A percentile compares a stretch with the other conserved stretches of the same genome.
Conservation (phyloP, 2,329 filamentous ascomycete species). For the Sporothrix curviconia region DNA sequence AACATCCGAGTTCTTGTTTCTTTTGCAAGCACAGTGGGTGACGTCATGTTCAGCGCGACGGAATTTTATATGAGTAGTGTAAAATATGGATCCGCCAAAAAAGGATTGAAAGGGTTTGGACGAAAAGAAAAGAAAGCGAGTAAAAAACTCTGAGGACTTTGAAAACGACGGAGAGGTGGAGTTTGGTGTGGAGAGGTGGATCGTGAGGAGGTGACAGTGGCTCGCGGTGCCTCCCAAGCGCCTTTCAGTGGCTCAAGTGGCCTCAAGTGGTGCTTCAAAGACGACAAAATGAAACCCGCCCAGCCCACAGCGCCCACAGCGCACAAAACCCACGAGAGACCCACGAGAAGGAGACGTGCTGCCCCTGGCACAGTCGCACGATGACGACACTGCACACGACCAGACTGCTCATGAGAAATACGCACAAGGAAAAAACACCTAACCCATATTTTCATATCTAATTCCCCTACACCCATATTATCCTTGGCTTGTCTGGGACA, state of each 20-base stretch:
- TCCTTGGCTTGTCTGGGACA: too few species aligned
- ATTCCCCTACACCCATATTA: too few species aligned
- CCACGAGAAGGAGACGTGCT: background rate
- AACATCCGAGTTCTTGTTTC: too few species aligned
- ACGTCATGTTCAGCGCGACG: too few species aligned
- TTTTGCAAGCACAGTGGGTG: too few species aligned
- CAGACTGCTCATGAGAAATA: too few species aligned
- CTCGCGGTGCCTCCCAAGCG: background rate
- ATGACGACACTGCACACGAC: background rate
- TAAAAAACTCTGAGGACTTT: conserved; percentile 3
- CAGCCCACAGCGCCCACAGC: background rate
- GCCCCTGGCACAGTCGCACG: background rate
- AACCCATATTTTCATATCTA: too few species aligned
- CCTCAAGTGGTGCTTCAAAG: background rate
- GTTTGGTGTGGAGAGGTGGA: background rate
- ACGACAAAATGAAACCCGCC: background rate
- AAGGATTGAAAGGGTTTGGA: too few species aligned
- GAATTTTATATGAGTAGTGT: too few species aligned
- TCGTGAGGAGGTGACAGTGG: background rate
- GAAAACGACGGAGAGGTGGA: background rate
- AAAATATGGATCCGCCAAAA: too few species aligned
- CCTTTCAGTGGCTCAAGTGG: background rate
- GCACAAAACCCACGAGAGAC: background rate
- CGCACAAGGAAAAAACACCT: too few species aligned
- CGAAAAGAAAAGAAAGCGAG: background rate